These are phyloP conservation scores for Brassica balearica DNA, from an alignment of 441 rosid species.

Conservation along the genomic window DNA sequence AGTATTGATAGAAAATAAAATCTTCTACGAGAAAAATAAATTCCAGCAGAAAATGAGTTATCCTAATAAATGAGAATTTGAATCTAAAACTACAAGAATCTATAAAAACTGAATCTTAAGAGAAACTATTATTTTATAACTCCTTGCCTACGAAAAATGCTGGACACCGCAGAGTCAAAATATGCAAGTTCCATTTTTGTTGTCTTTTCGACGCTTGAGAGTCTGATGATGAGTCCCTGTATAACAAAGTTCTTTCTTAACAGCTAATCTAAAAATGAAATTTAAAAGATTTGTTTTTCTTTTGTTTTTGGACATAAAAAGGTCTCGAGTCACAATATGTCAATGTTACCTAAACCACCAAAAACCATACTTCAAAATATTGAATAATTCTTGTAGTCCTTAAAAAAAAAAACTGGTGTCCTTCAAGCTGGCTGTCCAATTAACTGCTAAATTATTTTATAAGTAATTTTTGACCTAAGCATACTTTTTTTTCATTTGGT, in stretches of 20 bases:
- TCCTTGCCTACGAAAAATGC: neutral
- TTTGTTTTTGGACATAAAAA: neutral
- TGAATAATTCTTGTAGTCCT: neutral
- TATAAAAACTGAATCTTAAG: too few species aligned
- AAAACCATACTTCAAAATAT: neutral
- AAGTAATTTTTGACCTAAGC: neutral
- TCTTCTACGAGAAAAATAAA: neutral
- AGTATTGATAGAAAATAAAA: too few species aligned
- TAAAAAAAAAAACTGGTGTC: neutral
- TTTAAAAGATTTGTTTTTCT: neutral
- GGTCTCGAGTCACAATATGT: neutral
- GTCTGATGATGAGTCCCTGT: neutral
- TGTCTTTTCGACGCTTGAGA: neutral
- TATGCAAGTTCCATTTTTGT: constrained; percentile 1
- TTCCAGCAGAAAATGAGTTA: too few species aligned
- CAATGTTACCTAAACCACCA: neutral
- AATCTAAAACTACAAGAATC: too few species aligned
- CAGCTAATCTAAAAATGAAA: neutral
- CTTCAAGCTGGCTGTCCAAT: neutral
- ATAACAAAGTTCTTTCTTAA: neutral
- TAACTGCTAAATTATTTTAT: neutral
- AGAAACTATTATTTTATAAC: neutral
- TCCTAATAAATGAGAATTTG: too few species aligned
- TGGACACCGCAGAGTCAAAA: neutral
- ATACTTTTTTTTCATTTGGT: neutral